A percentile compares a stretch with the other conserved stretches of the same genome.
Evolutionary conservation across 352 stramenopile species (phyloP).

Genomic region (Phytophthora parvispora): DNA sequence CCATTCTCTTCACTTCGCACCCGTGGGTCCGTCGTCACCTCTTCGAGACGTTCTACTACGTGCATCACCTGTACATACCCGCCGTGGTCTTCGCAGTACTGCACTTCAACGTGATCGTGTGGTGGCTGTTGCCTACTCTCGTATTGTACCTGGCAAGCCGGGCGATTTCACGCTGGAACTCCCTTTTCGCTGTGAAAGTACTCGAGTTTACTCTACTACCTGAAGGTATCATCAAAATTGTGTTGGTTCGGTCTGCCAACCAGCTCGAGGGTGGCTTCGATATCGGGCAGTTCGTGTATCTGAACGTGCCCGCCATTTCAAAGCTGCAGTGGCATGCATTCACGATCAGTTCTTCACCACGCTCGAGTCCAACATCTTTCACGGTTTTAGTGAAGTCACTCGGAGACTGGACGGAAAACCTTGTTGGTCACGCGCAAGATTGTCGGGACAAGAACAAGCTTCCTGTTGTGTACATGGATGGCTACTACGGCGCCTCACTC

Average conservation of each 20-base stretch:
- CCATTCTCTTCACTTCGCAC: conserved; percentile 50
- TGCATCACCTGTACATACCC: conserved; percentile 64
- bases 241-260: conserved; percentile 35
- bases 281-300: conserved; percentile 68
- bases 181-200: conserved; percentile 44
- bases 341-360: conserved; percentile 63
- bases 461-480: conserved; percentile 63
- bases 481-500: conserved; percentile 62
- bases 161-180: conserved; percentile 55
- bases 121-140: conserved; percentile 61
- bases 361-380: conserved; percentile 35
- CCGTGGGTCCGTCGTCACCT: conserved; percentile 56
- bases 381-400: conserved; percentile 64
- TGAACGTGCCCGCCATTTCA: conserved; percentile 64
- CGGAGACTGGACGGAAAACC: conserved; percentile 59
- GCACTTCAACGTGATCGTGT: conserved; percentile 59
- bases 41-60: conserved; percentile 72
- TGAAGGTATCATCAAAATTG: conserved; percentile 57
- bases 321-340: conserved; percentile 74
- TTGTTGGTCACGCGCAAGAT: conserved; percentile 44
- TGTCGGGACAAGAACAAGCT: conserved; percentile 29
- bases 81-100: conserved; percentile 59
- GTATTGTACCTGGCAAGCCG: conserved; percentile 64
- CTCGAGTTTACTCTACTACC: conserved; percentile 39
- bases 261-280: conserved; percentile 38